Conservation (phyloP, 306 rosid species). For the Prunus mira region DNA sequence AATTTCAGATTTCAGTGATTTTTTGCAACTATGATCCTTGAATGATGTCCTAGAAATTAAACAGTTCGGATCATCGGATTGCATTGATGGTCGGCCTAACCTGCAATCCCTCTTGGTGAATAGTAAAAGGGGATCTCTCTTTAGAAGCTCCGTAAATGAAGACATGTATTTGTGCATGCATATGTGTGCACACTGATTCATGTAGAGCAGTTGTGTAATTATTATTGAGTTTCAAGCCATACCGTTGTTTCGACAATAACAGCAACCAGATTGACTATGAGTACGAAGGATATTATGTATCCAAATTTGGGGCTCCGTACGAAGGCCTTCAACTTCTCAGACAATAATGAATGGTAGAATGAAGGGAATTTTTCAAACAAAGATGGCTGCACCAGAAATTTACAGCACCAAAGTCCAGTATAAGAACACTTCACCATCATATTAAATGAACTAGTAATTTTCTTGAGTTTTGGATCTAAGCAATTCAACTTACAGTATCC, state of each 20-base stretch:
- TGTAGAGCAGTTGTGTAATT: neutral
- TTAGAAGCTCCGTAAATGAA: too few relatives aligned
- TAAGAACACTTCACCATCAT: conserved; percentile 16
- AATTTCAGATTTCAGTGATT: too few relatives aligned
- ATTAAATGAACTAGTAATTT: conserved; percentile 18
- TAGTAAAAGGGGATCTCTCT: too few relatives aligned
- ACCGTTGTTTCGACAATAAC: conserved; percentile 96
- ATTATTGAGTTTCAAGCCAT: conserved; percentile 32
- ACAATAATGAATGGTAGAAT: conserved; percentile 47
- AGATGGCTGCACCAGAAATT: conserved; percentile 67
- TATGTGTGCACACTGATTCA: neutral
- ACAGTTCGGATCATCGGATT: too few relatives aligned
- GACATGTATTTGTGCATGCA: neutral
- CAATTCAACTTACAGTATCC: conserved; percentile 57
- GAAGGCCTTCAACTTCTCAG: conserved; percentile 67
- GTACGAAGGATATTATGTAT: conserved; percentile 78
- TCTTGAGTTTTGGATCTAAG: conserved; percentile 10
- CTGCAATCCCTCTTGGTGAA: too few relatives aligned
- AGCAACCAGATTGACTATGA: conserved; percentile 65
- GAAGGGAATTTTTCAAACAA: conserved; percentile 54
- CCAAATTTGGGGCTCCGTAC: conserved; percentile 73
- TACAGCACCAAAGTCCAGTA: too few relatives aligned
- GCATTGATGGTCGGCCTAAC: too few relatives aligned
- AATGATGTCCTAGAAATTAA: too few relatives aligned
- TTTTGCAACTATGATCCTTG: too few relatives aligned